Evolutionary conservation across 2,329 filamentous ascomycete genomes (phyloP).

Genomic region (Aureobasidium vineae): DNA sequence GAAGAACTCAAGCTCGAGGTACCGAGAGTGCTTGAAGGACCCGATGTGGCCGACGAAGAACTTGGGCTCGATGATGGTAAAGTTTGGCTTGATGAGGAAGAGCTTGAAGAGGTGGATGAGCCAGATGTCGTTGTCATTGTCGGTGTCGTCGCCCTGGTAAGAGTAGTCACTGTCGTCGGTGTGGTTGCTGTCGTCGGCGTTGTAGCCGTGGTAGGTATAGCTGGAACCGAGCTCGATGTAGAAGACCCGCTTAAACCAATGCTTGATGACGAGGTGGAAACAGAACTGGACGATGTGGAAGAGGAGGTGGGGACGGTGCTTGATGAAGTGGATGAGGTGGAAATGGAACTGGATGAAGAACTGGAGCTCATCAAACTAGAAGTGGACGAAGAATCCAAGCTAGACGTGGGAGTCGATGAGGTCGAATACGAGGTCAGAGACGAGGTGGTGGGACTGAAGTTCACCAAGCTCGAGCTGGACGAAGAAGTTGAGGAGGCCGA

Average conservation of each 20-base stretch:
- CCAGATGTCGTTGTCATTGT: background rate
- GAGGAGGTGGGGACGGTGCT: background rate
- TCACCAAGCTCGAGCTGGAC: background rate
- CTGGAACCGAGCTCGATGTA: background rate
- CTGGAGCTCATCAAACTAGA: background rate
- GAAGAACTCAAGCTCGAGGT: too few relatives aligned
- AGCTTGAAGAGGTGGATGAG: background rate
- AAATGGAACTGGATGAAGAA: background rate
- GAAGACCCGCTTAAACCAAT: too few relatives aligned
- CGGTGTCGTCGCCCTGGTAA: background rate
- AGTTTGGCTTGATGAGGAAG: background rate
- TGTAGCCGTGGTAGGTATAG: background rate
- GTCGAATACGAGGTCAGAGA: too few relatives aligned
- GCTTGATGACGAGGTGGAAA: background rate
- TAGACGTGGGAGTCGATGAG: background rate
- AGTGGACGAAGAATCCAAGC: background rate
- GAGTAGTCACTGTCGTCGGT: background rate
- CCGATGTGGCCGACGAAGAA: too few relatives aligned
- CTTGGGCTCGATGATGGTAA: background rate
- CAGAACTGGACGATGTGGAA: background rate
- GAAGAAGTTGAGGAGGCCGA: background rate
- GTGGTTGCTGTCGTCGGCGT: background rate
- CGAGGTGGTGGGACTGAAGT: background rate
- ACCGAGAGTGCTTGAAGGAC: too few relatives aligned
- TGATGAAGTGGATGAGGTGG: background rate